Evolutionary conservation across 129 eudicot species (phyloP), one percentile per base, ranked within the genome.

Genomic region (Smallanthus sonchifolius): DNA sequence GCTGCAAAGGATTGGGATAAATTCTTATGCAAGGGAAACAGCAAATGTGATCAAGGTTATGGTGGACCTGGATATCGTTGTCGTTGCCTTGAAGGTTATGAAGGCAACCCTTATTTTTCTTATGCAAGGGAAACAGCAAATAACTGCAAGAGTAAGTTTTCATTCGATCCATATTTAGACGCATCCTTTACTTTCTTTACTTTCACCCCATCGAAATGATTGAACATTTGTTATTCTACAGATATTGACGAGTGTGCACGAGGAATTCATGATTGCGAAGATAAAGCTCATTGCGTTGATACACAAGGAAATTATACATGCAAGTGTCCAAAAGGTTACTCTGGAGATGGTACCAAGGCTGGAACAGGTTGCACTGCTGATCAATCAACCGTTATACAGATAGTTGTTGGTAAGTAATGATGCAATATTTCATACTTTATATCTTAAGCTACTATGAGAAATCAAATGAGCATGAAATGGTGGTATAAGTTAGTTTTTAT

Each of bases 31-130:
- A 65, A 47, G 11, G 71, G 13, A 63, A 65, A 42, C 20, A 82
- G 82, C 28, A 2, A 32, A 11, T 77, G 82, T 59, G 64, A 52
- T 65, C 7, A 38, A 11, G 39, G 7, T 9, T 70, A 72, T 56
- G 39, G 2, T 9, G 82, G 79, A 19, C 66, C 28, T 15, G 86
- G 86, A 14, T 82, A 82, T 54, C 81, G 75, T 5, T 77, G 75
- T 47, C 35, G 10, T 19, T 77, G 81, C 35, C 2, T 8, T 5
- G 44, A 19, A 38, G 81, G 81, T 7, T 77, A 38, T 69, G 49
- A 32, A 24, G 81, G 81, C 39, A 77, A 78, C 34, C 82, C 77
- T 37, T 71, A 78, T 70, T 3, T 45, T 19, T 5, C 36, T 1
- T 3, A 55, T 14, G 48, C n/a, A n/a, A n/a, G n/a, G n/a, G n/a